Evolutionary conservation across 2,329 filamentous ascomycete species (phyloP), one percentile per base, ranked within the genome.

Genomic region (Ascochyta viciae-villosae): DNA sequence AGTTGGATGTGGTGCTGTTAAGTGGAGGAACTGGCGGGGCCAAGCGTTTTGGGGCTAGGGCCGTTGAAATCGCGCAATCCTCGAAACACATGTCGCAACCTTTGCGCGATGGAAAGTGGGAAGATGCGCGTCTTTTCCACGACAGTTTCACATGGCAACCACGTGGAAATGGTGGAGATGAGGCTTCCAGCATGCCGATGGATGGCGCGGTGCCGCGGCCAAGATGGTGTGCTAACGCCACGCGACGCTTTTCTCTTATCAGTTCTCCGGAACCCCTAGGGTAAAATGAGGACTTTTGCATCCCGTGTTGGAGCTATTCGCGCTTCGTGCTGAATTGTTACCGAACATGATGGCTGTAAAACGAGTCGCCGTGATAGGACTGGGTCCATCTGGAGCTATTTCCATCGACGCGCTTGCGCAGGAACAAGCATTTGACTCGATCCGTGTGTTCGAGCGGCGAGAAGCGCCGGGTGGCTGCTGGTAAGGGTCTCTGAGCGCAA

Each of bases 401-500:
- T 74, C 85, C 0, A 81, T 86, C 3, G 85, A 88, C 75, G 85
- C 86, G 4, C 71, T 88, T 27, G 80, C 79, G 24, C 80, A 85
- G 65, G 86, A 89, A 67, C 78, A 84, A 58, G 67, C 75, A 0
- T 88, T 88, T 63, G 82, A 87, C 54, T 70, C 77, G 2, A 84
- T 88, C 50, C 80, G 83, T 6, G 84, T 88, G 0, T 89, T 88
- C 66, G 86, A 89, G 66, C 77, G 86, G 26, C 80, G 85, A 46
- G 83, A 86, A 57, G 79, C 78, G 13, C 77, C 84, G 1, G 86
- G 86, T 46, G 86, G 86, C 16, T 86, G 83, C 50, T 89, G 86
- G 86, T 87, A 69, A 70, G 79, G n/a, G 22, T 43, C 37, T 23
- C 22, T 34, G 35, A 58, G 23, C 23, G 22, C 41, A 13, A 35